These are phyloP conservation scores for Talaromyces islandicus DNA, from an alignment of 2,329 filamentous ascomycete species.

Conservation along the genomic window DNA sequence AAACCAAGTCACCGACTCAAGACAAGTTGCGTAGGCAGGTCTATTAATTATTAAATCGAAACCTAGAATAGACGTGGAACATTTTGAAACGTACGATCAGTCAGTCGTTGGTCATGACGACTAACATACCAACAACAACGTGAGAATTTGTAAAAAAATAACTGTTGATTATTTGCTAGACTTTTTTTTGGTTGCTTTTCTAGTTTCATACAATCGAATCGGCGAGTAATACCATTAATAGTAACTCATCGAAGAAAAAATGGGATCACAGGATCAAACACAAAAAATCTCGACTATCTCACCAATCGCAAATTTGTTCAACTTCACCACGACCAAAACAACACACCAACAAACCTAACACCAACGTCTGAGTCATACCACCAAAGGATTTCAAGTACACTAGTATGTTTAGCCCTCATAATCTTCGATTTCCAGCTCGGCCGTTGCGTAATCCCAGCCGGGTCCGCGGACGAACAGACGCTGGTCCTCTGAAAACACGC, in stretches of 20 bases:
- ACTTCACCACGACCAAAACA: background rate
- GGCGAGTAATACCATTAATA: background rate
- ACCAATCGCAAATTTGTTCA: background rate
- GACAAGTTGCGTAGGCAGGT: background rate
- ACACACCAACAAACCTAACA: background rate
- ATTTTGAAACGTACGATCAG: background rate
- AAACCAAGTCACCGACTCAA: background rate
- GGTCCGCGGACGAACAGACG: constrained; percentile 24
- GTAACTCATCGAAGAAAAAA: background rate
- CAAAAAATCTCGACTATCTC: background rate
- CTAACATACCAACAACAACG: no score
- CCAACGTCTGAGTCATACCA: background rate
- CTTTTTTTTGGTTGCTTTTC: no score
- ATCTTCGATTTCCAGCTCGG: constrained; percentile 26
- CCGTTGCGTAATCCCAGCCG: constrained; percentile 28
- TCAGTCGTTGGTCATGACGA: no score
- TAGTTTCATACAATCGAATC: background rate
- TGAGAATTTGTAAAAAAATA: background rate
- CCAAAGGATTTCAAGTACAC: background rate
- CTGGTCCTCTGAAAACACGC: constrained; percentile 19
- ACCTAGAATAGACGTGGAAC: background rate
- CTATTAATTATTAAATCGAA: background rate
- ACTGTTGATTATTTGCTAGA: background rate
- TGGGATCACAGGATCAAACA: no score
- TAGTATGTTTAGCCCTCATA: background rate